Evolutionary conservation across 371 early-diverging fungal genomes (phyloP).

Genomic region (Cokeromyces recurvatus): DNA sequence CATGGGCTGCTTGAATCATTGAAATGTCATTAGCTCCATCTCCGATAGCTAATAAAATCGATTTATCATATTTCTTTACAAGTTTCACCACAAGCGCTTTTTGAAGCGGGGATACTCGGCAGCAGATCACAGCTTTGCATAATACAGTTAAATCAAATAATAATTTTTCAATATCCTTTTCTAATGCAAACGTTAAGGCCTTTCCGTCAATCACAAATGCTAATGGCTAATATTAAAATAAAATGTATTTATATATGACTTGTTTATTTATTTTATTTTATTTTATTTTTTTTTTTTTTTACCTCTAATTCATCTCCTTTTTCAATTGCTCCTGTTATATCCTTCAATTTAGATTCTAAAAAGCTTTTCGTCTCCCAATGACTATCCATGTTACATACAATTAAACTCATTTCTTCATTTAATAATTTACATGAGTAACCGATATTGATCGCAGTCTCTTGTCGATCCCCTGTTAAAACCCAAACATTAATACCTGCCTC

Average conservation of each 20-base stretch:
- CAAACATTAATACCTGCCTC: slow-evolving; percentile 95
- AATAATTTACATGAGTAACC: slow-evolving; percentile 87
- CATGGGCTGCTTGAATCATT: slow-evolving; percentile 98
- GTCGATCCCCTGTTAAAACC: slow-evolving; percentile 95
- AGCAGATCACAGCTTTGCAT: slow-evolving; percentile 88
- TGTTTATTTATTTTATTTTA: neutral
- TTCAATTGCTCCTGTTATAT: slow-evolving; percentile 54
- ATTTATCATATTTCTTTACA: slow-evolving; percentile 72
- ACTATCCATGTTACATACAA: slow-evolving; percentile 78
- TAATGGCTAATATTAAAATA: slow-evolving; percentile 37
- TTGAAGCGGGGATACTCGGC: slow-evolving; percentile 92
- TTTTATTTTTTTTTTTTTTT: neutral
- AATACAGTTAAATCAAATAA: slow-evolving; percentile 75
- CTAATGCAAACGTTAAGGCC: slow-evolving; percentile 65
- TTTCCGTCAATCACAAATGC: slow-evolving; percentile 74
- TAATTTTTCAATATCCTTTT: slow-evolving; percentile 62
- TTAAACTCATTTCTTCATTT: slow-evolving; percentile 80
- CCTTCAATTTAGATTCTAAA: slow-evolving; percentile 68
- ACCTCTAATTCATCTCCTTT: slow-evolving; percentile 60
- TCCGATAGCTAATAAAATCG: slow-evolving; percentile 87
- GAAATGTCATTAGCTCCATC: slow-evolving; percentile 99
- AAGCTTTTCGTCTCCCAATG: slow-evolving; percentile 78
- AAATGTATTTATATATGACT: too few species aligned
- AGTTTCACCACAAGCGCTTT: slow-evolving; percentile 92
- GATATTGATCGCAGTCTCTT: slow-evolving; percentile 93